A percentile compares a stretch with the other conserved stretches of the same genome.
These are phyloP conservation scores for Backusella circina DNA, from an alignment of 192 early-diverging fungal genomes.

Conservation along the genomic window DNA sequence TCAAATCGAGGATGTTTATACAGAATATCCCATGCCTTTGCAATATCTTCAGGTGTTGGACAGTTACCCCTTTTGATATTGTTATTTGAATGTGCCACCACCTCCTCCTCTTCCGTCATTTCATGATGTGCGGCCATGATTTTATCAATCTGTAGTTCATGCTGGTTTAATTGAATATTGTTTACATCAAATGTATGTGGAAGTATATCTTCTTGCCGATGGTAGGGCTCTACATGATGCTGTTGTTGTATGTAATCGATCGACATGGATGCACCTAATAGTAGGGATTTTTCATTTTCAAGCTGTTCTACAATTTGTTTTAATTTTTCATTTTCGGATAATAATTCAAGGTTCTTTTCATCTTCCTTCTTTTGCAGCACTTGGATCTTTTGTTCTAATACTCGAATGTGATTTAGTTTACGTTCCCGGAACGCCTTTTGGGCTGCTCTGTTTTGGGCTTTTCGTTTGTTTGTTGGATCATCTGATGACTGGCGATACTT, in stretches of 20 bases:
- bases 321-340: background rate
- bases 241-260: background rate
- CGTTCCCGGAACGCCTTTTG: conserved; percentile 91
- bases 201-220: background rate
- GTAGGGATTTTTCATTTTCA: background rate
- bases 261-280: background rate
- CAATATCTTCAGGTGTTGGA: background rate
- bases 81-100: background rate
- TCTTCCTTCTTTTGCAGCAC: conserved; percentile 11
- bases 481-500: conserved; percentile 1
- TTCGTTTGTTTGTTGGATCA: conserved; percentile 31
- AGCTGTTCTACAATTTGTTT: background rate
- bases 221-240: background rate
- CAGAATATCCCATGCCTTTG: background rate
- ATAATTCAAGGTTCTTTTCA: background rate
- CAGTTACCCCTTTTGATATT: background rate
- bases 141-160: background rate
- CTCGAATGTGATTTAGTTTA: conserved; percentile 71
- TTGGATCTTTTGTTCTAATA: conserved; percentile 72
- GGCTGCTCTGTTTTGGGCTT: conserved; percentile 85
- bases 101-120: background rate
- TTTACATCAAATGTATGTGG: background rate
- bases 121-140: background rate
- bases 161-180: background rate
- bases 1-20: background rate